These are phyloP conservation scores for Fusarium gaditjirri DNA, from an alignment of 2,329 filamentous ascomycete genomes.

Conservation along the genomic window DNA sequence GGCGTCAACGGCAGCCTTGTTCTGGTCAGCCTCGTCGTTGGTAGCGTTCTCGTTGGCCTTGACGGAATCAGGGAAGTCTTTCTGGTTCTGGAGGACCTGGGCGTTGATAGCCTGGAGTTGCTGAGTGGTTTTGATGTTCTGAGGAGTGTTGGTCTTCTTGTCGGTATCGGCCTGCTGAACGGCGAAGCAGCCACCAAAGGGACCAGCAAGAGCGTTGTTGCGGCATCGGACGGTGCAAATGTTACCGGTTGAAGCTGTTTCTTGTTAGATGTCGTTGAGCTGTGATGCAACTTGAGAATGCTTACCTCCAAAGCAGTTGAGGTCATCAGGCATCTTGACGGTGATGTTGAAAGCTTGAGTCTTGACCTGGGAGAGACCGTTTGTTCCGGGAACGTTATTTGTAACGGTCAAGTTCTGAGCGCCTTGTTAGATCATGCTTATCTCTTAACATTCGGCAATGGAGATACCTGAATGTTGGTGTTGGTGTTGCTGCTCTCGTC, in stretches of 20 bases:
- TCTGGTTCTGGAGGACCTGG: constrained; percentile 62
- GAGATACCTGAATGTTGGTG: constrained; percentile 25
- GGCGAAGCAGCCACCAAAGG: constrained; percentile 68
- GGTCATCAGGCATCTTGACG: constrained; percentile 60
- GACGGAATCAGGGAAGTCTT: constrained; percentile 57
- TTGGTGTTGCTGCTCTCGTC: constrained; percentile 58
- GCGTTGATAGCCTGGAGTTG: constrained; percentile 56
- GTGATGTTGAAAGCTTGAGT: constrained; percentile 66
- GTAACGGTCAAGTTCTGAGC: constrained; percentile 58
- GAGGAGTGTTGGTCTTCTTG: constrained; percentile 55
- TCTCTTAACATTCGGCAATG: accelerated
- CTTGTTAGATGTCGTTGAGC: not conserved
- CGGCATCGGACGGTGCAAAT: constrained; percentile 69
- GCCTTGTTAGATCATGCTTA: not conserved
- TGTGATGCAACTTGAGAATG: accelerated
- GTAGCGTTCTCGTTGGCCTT: constrained; percentile 57
- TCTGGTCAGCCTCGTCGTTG: constrained; percentile 40
- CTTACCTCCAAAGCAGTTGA: constrained; percentile 63
- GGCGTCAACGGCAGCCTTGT: constrained; percentile 53
- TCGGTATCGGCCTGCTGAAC: constrained; percentile 63
- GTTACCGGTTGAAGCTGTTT: constrained; percentile 63
- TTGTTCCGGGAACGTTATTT: constrained; percentile 68
- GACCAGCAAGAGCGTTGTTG: constrained; percentile 66
- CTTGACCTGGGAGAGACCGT: constrained; percentile 67
- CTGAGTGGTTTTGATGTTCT: constrained; percentile 58